Base-by-base conservation (phyloP, 352 stramenopile genomes). In the Globisporangium lucens region DNA sequence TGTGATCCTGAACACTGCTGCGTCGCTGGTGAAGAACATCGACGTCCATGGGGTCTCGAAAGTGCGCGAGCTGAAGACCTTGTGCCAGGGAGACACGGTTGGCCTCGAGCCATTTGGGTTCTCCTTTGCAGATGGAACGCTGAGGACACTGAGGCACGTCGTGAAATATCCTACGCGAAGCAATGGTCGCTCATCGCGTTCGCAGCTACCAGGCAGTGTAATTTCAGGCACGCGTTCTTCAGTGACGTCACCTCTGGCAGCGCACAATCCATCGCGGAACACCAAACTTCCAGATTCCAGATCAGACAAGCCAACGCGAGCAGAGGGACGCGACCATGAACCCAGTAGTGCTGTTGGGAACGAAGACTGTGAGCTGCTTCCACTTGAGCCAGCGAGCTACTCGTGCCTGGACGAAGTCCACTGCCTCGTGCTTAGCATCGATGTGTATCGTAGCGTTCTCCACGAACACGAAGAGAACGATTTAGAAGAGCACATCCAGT, bases 71-170 rank as follows among this genome's bases (percentile, higher is more conserved):
- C 76, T 90, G n/a, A 78, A 68, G 38, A 86, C 76, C 22, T 61
- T 87, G 1, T 83, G 78, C 49, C 78, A 89, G 53, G 82, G 82
- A 47, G 79, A 90, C 36, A 74, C 78, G n/a, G 69, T 90, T 10
- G 79, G 82, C n/a, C 62, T 77, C 4, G 76, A 90, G 55, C 75
- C 80, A 17, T 80, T 70, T 10, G 75, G 70, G 4, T 70, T 73
- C 5, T 80, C 75, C 8, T 77, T 77, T 12, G 53, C 60, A 20
- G 79, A 86, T 30, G 82, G 82, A 3, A 63, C 47, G 7, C 63
- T 89, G 27, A 43, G 68, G 17, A 79, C 75, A 38, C 60, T 85
- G 27, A 17, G 55, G 46, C 67, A 70, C 22, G 36, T 41, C 4
- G 52, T 55, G 15, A 41, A 22, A 20, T 29, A 43, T 5, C 29